Percentiles rank a stretch among this genome's conserved stretches.
Evolutionary conservation across 1,284 basidiomycete species (phyloP).

Genomic region (Rhizoctonia solani): DNA sequence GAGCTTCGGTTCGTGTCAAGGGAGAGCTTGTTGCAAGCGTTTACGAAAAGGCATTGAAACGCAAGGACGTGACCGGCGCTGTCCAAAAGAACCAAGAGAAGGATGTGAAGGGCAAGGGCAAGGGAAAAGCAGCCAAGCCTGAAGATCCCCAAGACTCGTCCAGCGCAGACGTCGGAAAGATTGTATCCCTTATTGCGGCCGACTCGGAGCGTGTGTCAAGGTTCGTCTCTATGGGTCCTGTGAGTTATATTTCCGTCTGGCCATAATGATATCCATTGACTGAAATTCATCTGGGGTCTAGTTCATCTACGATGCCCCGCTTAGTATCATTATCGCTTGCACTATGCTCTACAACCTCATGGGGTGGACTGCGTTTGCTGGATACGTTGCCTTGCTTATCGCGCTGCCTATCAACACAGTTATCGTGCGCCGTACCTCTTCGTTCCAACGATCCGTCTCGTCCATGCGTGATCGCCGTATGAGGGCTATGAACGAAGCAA

Average conservation of each 20-base stretch:
- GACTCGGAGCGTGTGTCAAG: conserved; percentile 19
- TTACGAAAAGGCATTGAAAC: conserved; percentile 37
- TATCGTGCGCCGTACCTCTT: conserved; percentile 23
- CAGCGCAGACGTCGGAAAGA: conserved; percentile 37
- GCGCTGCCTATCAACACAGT: conserved; percentile 33
- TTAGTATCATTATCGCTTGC: conserved; percentile 27
- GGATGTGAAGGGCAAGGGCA: conserved; percentile 30
- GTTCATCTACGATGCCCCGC: conserved; percentile 28
- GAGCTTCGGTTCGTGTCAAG: conserved; percentile 31
- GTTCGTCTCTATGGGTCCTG: conserved; percentile 4
- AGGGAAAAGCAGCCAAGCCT: conserved; percentile 5
- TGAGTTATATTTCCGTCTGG: neutral
- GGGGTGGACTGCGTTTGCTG: conserved; percentile 35
- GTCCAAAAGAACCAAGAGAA: conserved; percentile 31
- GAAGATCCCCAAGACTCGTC: conserved; percentile 24
- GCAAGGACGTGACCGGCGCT: conserved; percentile 36
- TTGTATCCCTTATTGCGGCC: conserved; percentile 30
- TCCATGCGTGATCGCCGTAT: conserved; percentile 32
- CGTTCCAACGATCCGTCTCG: conserved; percentile 9
- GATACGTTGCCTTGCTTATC: conserved; percentile 30
- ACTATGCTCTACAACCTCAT: conserved; percentile 31
- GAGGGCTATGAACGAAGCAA: conserved; percentile 36
- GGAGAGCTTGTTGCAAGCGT: conserved; percentile 35
- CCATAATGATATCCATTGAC: neutral
- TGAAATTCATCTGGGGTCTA: neutral